Evolutionary conservation across 768 basidiomycete genomes (phyloP), one percentile per base, ranked within the genome.

Genomic region (Fomitopsis serialis): DNA sequence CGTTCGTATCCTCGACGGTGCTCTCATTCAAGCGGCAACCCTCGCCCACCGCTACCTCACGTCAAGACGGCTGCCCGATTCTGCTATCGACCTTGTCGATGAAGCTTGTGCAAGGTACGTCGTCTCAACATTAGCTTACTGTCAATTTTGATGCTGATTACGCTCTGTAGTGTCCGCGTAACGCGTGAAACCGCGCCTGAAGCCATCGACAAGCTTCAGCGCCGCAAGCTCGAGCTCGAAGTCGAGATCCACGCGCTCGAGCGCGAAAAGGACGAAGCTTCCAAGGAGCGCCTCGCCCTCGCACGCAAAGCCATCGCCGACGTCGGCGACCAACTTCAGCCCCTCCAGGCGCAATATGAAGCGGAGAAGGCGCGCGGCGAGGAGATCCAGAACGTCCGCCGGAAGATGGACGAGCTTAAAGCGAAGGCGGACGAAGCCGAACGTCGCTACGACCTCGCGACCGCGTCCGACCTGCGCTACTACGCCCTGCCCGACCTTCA

Each of bases 111-210:
- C 91, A 24, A 88, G 86, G 88, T 84, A 65, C 62, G 80, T 65
- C 24, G 23, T 23, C 44, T 37, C 43, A 3, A 59, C 42, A 24
- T 4, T 21, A 46, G n/a, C 6, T 43, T 15, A 10, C 21, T 27
- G 32, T 27, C 13, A 7, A 9, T 32, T 10, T 4, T 4, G 50
- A 58, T 52, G 22, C 52, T 56, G 37, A 66, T 45, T 42, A 57
- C 15, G 3, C 43, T 35, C 15, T 19, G n/a, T 50, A 89, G 87
- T 61, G 87, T 88, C 25, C 89, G 94, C 54, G 92, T 98, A 23
- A 91, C 91, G 24, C 85, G 92, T 42, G 96, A 99, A 73, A 98
- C 94, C 0, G 82, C 89, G 54, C 96, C 96, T 0, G 96, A 98
- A 70, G 87, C 80, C 2, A 89, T 98, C 62, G 96, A 98, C 71